Conservation (phyloP, 139 green algal genomes). For the Chlorella sp. region DNA sequence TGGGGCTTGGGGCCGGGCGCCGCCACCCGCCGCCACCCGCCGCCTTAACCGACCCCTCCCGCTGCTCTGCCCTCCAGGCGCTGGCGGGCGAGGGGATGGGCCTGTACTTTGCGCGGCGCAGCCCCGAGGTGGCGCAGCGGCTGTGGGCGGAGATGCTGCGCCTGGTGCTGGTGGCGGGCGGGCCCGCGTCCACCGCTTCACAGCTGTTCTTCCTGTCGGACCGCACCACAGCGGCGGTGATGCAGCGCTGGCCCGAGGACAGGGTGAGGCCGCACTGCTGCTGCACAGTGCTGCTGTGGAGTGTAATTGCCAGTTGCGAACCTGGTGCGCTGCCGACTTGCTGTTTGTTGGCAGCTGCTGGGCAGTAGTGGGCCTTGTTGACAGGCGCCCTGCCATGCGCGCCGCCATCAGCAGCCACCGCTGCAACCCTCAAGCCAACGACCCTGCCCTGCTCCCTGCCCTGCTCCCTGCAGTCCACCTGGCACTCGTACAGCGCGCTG, state of each 20-base stretch:
- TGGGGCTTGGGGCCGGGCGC: no score
- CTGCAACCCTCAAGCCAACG: no score
- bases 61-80: not conserved
- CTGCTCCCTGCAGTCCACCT: not conserved
- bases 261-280: not conserved
- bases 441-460: not conserved
- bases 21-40: no score
- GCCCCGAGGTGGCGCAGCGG: not conserved
- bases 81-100: slow-evolving; percentile 1
- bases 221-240: not conserved
- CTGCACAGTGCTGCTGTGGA: not conserved
- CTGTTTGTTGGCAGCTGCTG: no score
- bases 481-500: slow-evolving; percentile 4
- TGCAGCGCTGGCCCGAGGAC: slow-evolving; percentile 24
- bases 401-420: no score
- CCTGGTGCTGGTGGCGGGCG: not conserved
- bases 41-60: no score
- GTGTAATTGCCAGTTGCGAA: no score
- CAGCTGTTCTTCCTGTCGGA: slow-evolving; percentile 11
- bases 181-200: not conserved
- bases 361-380: no score
- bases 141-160: slow-evolving; percentile 21
- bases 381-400: no score
- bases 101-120: slow-evolving; percentile 15
- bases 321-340: no score